Percentiles rank a stretch among this genome's conserved stretches.
These are phyloP conservation scores for Monosporascus sp. DNA, from an alignment of 2,329 filamentous ascomycete species.

Conservation along the genomic window DNA sequence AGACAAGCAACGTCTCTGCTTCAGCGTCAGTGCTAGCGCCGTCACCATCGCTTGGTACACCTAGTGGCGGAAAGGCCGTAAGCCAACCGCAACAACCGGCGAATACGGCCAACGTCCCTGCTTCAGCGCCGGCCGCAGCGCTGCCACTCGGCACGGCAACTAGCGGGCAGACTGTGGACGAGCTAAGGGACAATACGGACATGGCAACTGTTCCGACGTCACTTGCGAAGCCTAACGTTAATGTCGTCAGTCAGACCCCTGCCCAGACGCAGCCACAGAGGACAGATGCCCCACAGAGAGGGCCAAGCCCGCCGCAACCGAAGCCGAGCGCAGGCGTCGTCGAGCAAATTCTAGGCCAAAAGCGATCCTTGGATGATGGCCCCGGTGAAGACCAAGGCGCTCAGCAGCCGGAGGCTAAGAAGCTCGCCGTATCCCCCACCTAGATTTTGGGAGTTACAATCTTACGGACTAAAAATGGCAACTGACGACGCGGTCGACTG, in stretches of 20 bases:
- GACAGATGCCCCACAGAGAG: slow-evolving; percentile 5
- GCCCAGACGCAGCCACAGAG: neutral
- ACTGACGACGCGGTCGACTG: too few species aligned
- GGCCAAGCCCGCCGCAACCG: neutral
- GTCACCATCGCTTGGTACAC: neutral
- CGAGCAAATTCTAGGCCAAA: slow-evolving; percentile 22
- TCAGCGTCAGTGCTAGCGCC: slow-evolving; percentile 6
- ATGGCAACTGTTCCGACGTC: neutral
- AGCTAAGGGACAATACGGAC: neutral
- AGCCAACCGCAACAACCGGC: slow-evolving; percentile 2
- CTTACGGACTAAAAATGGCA: too few species aligned
- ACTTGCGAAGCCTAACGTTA: neutral
- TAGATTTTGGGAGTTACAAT: neutral
- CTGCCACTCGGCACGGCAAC: neutral
- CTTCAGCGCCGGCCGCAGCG: slow-evolving; percentile 3
- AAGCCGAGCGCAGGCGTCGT: slow-evolving; percentile 20
- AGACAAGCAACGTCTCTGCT: neutral
- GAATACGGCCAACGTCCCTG: neutral
- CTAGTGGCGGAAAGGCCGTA: neutral
- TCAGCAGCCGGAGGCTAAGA: slow-evolving; percentile 24
- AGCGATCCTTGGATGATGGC: slow-evolving; percentile 15
- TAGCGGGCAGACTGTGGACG: neutral
- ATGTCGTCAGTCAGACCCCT: neutral
- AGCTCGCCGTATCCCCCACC: slow-evolving; percentile 14
- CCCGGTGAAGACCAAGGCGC: slow-evolving; percentile 13